Base-by-base conservation (phyloP, 2,329 filamentous ascomycete species). In the Verticillium zaregamsianum region DNA sequence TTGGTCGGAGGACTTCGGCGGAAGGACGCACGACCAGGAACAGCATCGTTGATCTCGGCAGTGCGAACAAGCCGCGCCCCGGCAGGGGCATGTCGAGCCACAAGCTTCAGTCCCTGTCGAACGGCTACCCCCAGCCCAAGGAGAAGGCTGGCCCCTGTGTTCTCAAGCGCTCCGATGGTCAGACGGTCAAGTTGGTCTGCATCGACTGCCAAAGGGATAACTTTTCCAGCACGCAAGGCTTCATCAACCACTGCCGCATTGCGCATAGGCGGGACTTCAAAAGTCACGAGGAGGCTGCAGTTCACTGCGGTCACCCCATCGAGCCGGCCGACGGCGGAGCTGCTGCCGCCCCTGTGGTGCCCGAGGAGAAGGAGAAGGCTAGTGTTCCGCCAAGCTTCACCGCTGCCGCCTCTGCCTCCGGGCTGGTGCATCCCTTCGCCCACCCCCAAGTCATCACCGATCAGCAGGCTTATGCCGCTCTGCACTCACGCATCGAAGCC, bases 211-310 rank as follows among this genome's bases (percentile, higher is more conserved):
- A 92, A 58, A 86, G 94, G 66, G 91, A 92, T 73, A 92, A 97
- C 74, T 98, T 98, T 72, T 93, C 90, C 61, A 98, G 93, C 78
- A 96, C 93, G 0, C 95, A 98, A 75, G 95, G 95, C n/a, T 98
- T 98, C 77, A 95, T 99, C 79, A 99, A 99, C 72, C 95, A 99
- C 73, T 98, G 94, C 73, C 92, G 95, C 62, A 98, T 99, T 69
- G 93, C 93, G 31, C 95, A 99, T 77, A 91, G 90, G 72, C 86
- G 92, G 63, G 93, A 96, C 66, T 98, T 93, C 80, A 94, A 96
- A 77, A 97, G 92, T 69, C 95, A 99, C 71, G 94, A 98, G 74
- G 92, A 93, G 70, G 95, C 95, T 65, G 95, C 94, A 37, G 84
- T 93, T 61, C 90, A 91, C 63, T 96, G 92, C 68, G 95, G 95